These are phyloP conservation scores for Eimeria tenella DNA, from an alignment of 169 alveolate genomes.

Conservation along the genomic window DNA sequence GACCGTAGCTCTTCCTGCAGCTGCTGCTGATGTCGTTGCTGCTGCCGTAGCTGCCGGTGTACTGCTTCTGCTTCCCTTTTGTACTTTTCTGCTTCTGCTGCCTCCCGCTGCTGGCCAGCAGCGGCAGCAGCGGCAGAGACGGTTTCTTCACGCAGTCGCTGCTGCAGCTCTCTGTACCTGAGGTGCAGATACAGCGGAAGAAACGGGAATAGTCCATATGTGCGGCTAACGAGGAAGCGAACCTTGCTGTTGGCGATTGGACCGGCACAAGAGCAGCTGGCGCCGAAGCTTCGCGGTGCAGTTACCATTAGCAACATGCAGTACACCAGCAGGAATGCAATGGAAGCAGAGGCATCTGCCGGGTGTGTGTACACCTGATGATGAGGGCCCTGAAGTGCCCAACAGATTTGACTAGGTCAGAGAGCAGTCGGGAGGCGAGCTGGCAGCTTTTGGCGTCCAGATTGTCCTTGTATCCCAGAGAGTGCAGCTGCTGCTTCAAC, in stretches of 20 bases:
- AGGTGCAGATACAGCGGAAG: conserved; percentile 1
- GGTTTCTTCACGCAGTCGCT: conserved; percentile 33
- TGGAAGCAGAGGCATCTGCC: conserved; percentile 3
- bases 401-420: conserved; percentile 17
- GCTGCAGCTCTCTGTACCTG: conserved; percentile 73
- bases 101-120: conserved; percentile 6
- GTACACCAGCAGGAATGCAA: background rate
- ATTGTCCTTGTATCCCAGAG: background rate
- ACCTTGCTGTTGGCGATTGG: background rate
- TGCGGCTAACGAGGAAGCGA: background rate
- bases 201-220: background rate
- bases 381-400: conserved; percentile 36
- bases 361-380: background rate
- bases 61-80: background rate
- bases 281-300: background rate
- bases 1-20: background rate
- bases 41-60: conserved; percentile 4
- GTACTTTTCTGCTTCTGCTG: conserved; percentile 30
- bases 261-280: background rate
- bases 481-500: conserved; percentile 46
- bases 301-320: background rate
- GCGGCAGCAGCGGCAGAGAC: conserved; percentile 42
- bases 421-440: background rate
- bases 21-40: conserved; percentile 45
- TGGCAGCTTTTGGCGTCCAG: background rate